A percentile compares a stretch with the other conserved stretches of the same genome.
phyloP scores from a whole-genome alignment of 768 basidiomycete genomes.

The Boletus speciosus region DNA sequence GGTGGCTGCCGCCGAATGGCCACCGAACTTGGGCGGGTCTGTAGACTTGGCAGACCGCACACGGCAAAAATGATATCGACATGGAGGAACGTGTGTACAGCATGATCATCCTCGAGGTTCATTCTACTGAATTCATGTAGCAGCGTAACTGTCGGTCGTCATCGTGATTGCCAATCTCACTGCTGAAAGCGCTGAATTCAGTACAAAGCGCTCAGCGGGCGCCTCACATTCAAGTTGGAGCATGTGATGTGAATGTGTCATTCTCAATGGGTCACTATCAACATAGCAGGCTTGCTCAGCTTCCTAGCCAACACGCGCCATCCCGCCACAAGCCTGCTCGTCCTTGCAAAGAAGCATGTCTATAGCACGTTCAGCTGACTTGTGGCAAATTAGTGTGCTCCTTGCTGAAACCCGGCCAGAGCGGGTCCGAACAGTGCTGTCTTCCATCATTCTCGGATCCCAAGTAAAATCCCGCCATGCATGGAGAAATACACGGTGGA shows the following conservation, averaged over 20 bases:
- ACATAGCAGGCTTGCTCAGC: background rate
- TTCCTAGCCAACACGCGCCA: background rate
- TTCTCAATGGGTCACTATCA: background rate
- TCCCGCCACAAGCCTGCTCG: background rate
- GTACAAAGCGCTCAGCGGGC: background rate
- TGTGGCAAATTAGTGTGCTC: no score
- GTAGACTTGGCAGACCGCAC: background rate
- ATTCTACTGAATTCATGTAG: background rate
- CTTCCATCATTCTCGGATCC: background rate
- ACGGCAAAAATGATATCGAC: background rate
- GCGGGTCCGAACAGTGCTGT: background rate
- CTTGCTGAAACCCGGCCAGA: background rate
- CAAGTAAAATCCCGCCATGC: background rate
- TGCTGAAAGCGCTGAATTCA: background rate
- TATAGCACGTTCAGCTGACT: no score
- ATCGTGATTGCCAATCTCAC: background rate
- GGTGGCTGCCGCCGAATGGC: background rate
- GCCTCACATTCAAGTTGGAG: background rate
- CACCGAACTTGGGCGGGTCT: background rate
- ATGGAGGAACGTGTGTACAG: constrained; percentile 4
- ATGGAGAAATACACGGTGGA: background rate
- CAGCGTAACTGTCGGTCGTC: background rate
- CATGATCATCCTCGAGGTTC: background rate
- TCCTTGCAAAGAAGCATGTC: background rate
- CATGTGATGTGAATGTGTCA: background rate